These are phyloP conservation scores for Phyllosticta citribraziliensis DNA, from an alignment of 2,329 filamentous ascomycete genomes.

Conservation along the genomic window DNA sequence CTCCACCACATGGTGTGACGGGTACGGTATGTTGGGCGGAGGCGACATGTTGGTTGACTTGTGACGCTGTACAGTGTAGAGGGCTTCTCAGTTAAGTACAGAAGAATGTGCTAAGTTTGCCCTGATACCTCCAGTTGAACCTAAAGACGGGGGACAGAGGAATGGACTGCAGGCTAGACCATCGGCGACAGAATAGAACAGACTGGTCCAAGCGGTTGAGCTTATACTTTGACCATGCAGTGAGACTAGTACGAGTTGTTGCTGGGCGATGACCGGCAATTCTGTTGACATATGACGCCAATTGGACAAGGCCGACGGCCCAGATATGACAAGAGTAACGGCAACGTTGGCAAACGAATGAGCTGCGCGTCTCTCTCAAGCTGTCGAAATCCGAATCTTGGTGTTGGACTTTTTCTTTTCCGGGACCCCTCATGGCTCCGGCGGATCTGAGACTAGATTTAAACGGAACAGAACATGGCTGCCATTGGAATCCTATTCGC, in stretches of 20 bases:
- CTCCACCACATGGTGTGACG: not conserved
- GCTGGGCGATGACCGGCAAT: not conserved
- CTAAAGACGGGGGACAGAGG: not conserved
- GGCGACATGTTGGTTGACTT: not conserved
- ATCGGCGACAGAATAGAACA: not conserved
- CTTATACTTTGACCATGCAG: not conserved
- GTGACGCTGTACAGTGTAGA: not conserved
- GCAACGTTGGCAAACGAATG: not conserved
- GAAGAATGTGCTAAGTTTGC: not conserved
- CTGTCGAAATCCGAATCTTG: not conserved
- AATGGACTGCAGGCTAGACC: not conserved
- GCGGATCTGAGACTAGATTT: not conserved
- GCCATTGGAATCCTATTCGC: not conserved
- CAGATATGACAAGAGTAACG: not conserved
- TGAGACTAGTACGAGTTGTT: not conserved
- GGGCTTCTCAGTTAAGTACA: not conserved
- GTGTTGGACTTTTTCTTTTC: not conserved
- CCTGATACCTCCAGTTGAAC: not conserved
- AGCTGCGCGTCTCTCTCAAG: not conserved
- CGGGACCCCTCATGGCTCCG: not conserved
- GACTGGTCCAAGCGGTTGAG: not conserved
- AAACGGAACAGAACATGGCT: not conserved
- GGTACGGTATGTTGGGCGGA: not conserved
- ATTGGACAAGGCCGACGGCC: not conserved
- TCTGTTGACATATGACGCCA: not conserved